Percentiles rank a stretch among this genome's conserved stretches.
These are phyloP conservation scores for Scenedesmus sp. DNA, from an alignment of 163 green algal genomes.

Conservation along the genomic window DNA sequence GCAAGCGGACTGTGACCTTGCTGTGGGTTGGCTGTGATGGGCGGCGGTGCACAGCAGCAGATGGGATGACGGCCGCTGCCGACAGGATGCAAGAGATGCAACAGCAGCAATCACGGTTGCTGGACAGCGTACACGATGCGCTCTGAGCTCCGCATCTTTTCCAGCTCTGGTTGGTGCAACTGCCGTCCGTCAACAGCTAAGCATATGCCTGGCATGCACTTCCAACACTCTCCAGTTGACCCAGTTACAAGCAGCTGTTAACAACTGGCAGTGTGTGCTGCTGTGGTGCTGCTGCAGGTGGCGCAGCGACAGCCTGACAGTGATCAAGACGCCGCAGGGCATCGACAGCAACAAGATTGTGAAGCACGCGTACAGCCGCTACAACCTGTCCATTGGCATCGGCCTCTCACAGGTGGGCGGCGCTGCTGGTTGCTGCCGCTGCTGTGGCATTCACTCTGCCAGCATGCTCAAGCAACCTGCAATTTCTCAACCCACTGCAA, in stretches of 20 bases:
- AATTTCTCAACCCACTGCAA: no score
- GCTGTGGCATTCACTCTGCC: not conserved
- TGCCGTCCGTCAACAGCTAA: no score
- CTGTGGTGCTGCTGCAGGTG: slow-evolving; percentile 63
- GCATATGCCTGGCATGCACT: not conserved
- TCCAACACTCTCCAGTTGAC: not conserved
- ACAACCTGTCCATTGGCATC: slow-evolving; percentile 97
- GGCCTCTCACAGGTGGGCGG: slow-evolving; percentile 82
- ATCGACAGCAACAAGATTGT: slow-evolving; percentile 94
- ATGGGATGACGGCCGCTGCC: no score
- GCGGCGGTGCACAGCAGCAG: not conserved
- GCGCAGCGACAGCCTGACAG: slow-evolving; percentile 94
- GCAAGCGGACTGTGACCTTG: no score
- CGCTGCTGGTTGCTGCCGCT: not conserved
- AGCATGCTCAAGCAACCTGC: no score
- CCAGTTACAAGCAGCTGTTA: no score
- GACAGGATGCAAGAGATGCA: no score
- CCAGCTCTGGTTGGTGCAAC: not conserved
- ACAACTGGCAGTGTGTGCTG: no score
- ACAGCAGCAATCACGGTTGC: no score
- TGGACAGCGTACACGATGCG: no score
- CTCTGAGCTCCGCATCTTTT: no score
- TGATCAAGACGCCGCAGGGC: slow-evolving; percentile 91
- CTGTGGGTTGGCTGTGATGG: no score
- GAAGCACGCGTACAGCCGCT: slow-evolving; percentile 88